Evolutionary conservation across 1,284 basidiomycete species (phyloP).

Genomic region (Microbotryum saponariae): DNA sequence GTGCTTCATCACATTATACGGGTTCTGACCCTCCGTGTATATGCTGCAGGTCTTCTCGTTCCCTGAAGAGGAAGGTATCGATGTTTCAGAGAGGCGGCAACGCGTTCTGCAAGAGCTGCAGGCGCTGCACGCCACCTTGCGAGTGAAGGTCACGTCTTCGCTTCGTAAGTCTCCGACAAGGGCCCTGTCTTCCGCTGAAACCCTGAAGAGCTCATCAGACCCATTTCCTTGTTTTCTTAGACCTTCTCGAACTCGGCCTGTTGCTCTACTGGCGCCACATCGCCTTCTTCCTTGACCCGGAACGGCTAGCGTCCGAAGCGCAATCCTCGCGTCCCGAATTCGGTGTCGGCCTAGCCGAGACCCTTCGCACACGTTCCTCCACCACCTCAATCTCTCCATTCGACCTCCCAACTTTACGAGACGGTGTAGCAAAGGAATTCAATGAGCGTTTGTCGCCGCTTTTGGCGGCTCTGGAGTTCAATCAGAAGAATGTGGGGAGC

Average conservation of each 20-base stretch:
- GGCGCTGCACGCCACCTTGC: constrained; percentile 13
- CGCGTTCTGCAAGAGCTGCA: constrained; percentile 21
- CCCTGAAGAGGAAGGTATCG: constrained; percentile 13
- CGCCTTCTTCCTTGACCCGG: constrained; percentile 46
- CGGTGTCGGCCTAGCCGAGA: constrained; percentile 20
- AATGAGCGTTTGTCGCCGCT: constrained; percentile 6
- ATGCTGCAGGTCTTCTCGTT: constrained; percentile 15
- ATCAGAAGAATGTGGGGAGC: constrained; percentile 18
- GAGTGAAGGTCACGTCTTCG: constrained; percentile 17
- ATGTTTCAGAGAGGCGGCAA: constrained; percentile 11
- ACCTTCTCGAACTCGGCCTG: constrained; percentile 46
- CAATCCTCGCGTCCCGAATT: constrained; percentile 17
- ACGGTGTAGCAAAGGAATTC: constrained; percentile 17
- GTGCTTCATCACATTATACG: no score
- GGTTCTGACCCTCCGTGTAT: not conserved
- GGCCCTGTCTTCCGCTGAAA: not conserved
- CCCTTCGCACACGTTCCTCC: constrained; percentile 14
- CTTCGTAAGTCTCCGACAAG: constrained; percentile 11
- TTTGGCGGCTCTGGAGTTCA: constrained; percentile 7
- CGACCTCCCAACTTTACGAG: constrained; percentile 17
- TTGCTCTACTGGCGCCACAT: constrained; percentile 80
- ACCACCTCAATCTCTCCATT: constrained; percentile 9
- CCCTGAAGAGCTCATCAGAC: not conserved
- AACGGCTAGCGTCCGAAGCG: constrained; percentile 6
- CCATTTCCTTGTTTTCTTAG: not conserved